phyloP scores from a whole-genome alignment of 176 grass and related monocot species.

The Hordeum marinum region DNA sequence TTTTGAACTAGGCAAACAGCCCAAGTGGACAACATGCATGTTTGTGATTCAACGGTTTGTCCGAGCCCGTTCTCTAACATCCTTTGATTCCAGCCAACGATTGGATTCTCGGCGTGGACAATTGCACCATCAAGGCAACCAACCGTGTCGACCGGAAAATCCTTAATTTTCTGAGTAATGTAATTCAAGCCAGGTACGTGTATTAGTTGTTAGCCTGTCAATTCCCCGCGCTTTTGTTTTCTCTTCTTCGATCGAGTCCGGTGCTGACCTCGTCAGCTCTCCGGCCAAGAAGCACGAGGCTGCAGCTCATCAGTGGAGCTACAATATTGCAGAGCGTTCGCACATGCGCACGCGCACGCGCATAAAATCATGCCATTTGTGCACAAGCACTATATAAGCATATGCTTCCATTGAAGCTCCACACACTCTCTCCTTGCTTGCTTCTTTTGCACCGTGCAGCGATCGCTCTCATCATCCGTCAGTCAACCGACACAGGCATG shows the following conservation, averaged over 20 bases:
- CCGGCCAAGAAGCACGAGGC: not conserved
- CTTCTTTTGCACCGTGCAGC: not conserved
- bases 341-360: not conserved
- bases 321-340: not conserved
- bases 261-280: not conserved
- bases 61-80: no score
- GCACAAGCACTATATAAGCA: not conserved
- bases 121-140: not conserved
- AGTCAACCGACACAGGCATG: not conserved
- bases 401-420: not conserved
- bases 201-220: not conserved
- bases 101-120: no score
- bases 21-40: not conserved
- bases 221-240: not conserved
- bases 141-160: not conserved
- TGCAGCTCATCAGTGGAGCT: not conserved
- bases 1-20: not conserved
- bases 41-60: no score
- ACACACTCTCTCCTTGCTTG: not conserved
- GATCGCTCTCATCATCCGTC: not conserved
- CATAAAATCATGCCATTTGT: no score
- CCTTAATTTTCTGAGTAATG: not conserved
- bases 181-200: not conserved
- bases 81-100: no score
- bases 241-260: not conserved